Base-by-base conservation (phyloP, 2,329 filamentous ascomycete species). In the Trichoderma sp. region DNA sequence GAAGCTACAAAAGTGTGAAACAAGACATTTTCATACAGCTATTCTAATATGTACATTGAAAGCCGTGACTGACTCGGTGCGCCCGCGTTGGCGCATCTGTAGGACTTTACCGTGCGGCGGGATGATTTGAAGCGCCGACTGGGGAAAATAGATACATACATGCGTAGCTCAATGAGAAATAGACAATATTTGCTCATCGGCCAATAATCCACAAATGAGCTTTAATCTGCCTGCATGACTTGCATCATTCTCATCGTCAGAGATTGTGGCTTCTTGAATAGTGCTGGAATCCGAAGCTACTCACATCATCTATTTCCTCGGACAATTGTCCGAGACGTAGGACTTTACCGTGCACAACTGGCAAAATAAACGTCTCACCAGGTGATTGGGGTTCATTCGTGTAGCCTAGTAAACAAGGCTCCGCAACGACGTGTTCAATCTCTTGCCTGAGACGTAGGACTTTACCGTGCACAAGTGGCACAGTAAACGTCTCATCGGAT, bases 241-340 rank as follows among this genome's bases (percentile, higher is more conserved):
- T 76, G 74, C 74, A 81, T 75, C 59, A 80, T 75, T 26, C 70
- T 76, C 36, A 76, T 20, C 1, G 76, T 78, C 61, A 79, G 76
- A 0, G 62, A 3, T 12, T 17, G 4, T 20, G 13, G 11, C 5
- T 11, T 53, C 5, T 12, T 50, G 9, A 23, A 58, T 4, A n/a
- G 9, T 30, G 11, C 3, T 6, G 12, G 7, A 15, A 26, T n/a
- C 43, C 2, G 17, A 4, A 39, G 3, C 2, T 2, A 57, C 74
- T 30, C 68, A 80, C 81, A 70, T 74, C 73, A 26, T 82, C 78
- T 50, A 81, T 74, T 3, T 77, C 74, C 0, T 77, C 73, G 39
- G 17, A 43, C 17, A n/a, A 43, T n/a, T 43, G 39, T 43, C 39
- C 39, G 15, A 43, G 15, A 20, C n/a, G 43, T 4, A 20, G 43